phyloP scores from a whole-genome alignment of 768 basidiomycete species.

The Pholiota microspora region DNA sequence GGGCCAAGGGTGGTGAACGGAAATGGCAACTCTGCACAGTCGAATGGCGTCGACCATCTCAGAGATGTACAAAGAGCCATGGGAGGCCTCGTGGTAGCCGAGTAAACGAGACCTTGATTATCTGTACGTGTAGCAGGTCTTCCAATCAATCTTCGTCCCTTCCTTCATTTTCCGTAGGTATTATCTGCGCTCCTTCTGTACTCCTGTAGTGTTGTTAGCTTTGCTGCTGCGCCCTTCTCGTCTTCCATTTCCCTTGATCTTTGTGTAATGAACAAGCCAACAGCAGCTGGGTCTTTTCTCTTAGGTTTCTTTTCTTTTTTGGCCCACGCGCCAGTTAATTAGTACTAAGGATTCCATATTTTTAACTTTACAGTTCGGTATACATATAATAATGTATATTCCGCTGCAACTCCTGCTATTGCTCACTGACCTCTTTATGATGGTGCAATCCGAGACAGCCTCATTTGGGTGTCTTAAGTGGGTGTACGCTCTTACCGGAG shows the following conservation, averaged over 20 bases:
- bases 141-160: slow-evolving; percentile 12
- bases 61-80: slow-evolving; percentile 78
- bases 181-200: slow-evolving; percentile 15
- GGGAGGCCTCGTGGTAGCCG: slow-evolving; percentile 71
- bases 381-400: slow-evolving; percentile 3
- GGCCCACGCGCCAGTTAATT: slow-evolving; percentile 18
- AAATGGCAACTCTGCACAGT: slow-evolving; percentile 36
- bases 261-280: slow-evolving; percentile 17
- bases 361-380: slow-evolving; percentile 8
- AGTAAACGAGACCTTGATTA: slow-evolving; percentile 40
- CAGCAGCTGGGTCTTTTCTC: slow-evolving; percentile 21
- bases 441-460: too few relatives aligned
- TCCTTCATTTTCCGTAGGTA: slow-evolving; percentile 12
- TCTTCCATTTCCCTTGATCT: slow-evolving; percentile 12
- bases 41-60: slow-evolving; percentile 50
- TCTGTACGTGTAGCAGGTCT: slow-evolving; percentile 2
- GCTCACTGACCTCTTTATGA: too few relatives aligned
- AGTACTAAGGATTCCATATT: slow-evolving; percentile 13
- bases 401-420: neutral
- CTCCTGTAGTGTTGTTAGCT: slow-evolving; percentile 19
- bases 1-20: slow-evolving; percentile 56
- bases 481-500: neutral
- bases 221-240: slow-evolving; percentile 8
- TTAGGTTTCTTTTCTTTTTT: slow-evolving; percentile 12
- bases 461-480: too few relatives aligned